Evolutionary conservation across 441 rosid genomes (phyloP).

Genomic region (Eugenia klotzschiana): DNA sequence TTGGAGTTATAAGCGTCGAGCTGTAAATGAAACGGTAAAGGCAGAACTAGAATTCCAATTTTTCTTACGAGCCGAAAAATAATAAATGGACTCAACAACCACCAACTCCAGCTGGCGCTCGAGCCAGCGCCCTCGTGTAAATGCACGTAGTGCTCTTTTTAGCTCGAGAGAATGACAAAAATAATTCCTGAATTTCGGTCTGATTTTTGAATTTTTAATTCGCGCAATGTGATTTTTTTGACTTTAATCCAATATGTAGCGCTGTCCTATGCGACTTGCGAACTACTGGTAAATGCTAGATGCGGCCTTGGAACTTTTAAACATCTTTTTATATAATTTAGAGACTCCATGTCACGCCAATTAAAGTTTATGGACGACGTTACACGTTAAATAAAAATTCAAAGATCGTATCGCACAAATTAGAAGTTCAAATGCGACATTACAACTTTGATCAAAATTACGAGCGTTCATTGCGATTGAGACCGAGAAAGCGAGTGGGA

Average conservation of each 20-base stretch:
- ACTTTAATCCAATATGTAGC: too few relatives aligned
- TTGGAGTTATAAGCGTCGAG: background rate
- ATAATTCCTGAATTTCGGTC: fast-evolving
- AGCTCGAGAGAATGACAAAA: background rate
- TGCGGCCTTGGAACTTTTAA: too few relatives aligned
- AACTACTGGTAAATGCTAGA: too few relatives aligned
- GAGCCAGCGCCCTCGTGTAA: background rate
- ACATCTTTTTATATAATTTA: too few relatives aligned
- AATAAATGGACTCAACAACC: background rate
- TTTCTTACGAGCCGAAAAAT: background rate
- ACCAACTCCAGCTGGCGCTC: background rate
- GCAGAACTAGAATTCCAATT: background rate
- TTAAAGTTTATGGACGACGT: too few relatives aligned
- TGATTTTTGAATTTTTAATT: fast-evolving
- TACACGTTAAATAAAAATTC: too few relatives aligned
- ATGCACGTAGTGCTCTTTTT: background rate
- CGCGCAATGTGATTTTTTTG: fast-evolving
- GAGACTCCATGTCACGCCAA: too few relatives aligned
- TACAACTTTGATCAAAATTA: too few relatives aligned
- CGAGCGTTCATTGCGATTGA: background rate
- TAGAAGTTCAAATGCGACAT: too few relatives aligned
- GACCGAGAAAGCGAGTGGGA: background rate
- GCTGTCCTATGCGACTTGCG: too few relatives aligned
- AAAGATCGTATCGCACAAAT: too few relatives aligned
- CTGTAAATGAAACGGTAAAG: background rate